Evolutionary conservation across 2,329 filamentous ascomycete species (phyloP), one percentile per base, ranked within the genome.

Genomic region (Dactylonectria estremocensis): DNA sequence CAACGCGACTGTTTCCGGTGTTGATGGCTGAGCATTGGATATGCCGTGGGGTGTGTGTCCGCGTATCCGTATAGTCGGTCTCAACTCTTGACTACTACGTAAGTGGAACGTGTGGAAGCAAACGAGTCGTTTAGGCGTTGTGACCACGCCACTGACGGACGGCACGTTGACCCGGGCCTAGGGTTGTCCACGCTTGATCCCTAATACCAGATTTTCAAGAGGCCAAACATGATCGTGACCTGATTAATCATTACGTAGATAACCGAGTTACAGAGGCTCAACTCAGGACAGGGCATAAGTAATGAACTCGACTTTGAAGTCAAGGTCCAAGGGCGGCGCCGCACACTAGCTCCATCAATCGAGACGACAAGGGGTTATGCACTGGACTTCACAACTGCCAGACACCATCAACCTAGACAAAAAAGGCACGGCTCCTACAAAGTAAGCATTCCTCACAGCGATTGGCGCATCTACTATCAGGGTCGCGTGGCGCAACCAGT

Each of bases 381-480:
- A 35, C 14, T 24, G 10, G 28, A 20, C 33, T 61, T 61, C 46
- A 49, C 46, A 60, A 31, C 46, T 60, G 20, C 45, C 57, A 54
- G 46, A 61, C 55, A 58, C 53, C 45, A 16, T 18, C 31, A 20
- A 33, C 56, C 35, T n/a, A 24, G 43, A 45, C 56, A 48, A 28
- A 43, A 43, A 43, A n/a, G 8, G 40, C 13, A 4, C 40, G 40
- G 14, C 40, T 18, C 14, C 40, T 43, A n/a, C n/a, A n/a, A n/a
- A n/a, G n/a, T n/a, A 5, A 7, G 8, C 55, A 54, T 35, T 37
- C 54, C 33, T 52, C 22, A 22, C 4, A 16, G 18, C 49, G 62
- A 54, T 60, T 60, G 56, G 62, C 24, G 40, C 49, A 60, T 59
- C 55, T 60, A 13, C 16, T 65, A 40, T 65, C 62, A 53, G 56